Evolutionary conservation across 768 basidiomycete species (phyloP), one percentile per base, ranked within the genome.

Genomic region (Tylopilus rubrobrunneus): DNA sequence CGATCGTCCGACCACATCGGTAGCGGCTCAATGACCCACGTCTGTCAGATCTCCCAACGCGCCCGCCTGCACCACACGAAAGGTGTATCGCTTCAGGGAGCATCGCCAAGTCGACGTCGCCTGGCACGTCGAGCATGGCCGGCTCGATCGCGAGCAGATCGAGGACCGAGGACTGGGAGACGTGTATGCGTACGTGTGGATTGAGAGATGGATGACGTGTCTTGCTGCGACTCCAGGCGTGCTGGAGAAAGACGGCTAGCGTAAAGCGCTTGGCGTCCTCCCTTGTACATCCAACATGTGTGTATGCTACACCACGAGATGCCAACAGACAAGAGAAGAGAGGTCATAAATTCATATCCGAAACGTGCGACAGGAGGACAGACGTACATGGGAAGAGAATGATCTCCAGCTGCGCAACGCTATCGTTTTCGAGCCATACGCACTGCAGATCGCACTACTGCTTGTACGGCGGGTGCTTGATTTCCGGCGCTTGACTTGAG

Each of bases 111-210:
- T 53, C 56, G 28, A 63, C 50, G 31, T 58, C 47, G 11, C 51
- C 51, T 1, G 53, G 58, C 12, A 52, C 51, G 34, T 57, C 41
- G 31, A 63, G 62, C 19, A 41, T 51, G 23, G 33, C 52, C 4
- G 23, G 40, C 46, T 64, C 51, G 28, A 62, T 59, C 44, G 53
- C 62, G 5, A 59, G 56, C 2, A 45, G 48, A 50, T 64, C 61
- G 21, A 40, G 49, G 25, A 52, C 43, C 31, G 55, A 65, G 27
- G 57, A 11, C 51, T 59, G 12, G 15, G 8, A 15, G 25, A 25
- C 25, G 25, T 25, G 25, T 25, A 25, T 25, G 25, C 5, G 25
- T 25, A 5, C 25, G 25, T 25, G 25, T 25, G 4, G 31, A 11
- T 31, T 5, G 31, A 11, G 31, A 31, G 31, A 11, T 17, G 37